A percentile compares a stretch with the other conserved stretches of the same genome.
Conservation (phyloP, 2,329 filamentous ascomycete species). For the Ophiostoma fasciatum region DNA sequence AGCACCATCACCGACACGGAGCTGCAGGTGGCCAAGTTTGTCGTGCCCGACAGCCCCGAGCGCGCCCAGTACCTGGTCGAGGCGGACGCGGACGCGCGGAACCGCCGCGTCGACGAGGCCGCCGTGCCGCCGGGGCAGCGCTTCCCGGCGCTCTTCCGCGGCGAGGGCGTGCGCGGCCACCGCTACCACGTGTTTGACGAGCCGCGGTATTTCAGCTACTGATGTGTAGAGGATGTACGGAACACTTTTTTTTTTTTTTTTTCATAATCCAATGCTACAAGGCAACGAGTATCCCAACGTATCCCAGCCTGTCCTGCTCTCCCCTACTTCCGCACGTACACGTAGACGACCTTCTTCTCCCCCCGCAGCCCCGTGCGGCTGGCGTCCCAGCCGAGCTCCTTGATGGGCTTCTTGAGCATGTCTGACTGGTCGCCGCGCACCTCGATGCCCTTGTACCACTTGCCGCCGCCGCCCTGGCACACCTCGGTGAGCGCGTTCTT, state of each 20-base stretch:
- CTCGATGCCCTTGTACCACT: slow-evolving; percentile 42
- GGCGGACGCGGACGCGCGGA: slow-evolving; percentile 36
- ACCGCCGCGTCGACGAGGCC: slow-evolving; percentile 47
- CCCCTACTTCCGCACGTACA: slow-evolving; percentile 43
- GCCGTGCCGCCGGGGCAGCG: slow-evolving; percentile 62
- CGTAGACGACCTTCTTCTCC: slow-evolving; percentile 40
- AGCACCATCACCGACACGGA: slow-evolving; percentile 95
- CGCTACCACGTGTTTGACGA: slow-evolving; percentile 91
- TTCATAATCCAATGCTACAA: too few species aligned
- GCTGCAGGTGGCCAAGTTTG: slow-evolving; percentile 90
- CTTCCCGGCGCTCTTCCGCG: slow-evolving; percentile 75
- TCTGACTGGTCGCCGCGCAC: slow-evolving; percentile 35
- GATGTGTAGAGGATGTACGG: not conserved
- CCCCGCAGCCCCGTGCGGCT: slow-evolving; percentile 30
- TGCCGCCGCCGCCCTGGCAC: slow-evolving; percentile 36
- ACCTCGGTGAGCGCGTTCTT: slow-evolving; percentile 46
- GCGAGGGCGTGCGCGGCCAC: slow-evolving; percentile 77
- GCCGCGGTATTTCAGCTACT: slow-evolving; percentile 52
- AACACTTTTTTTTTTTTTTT: too few species aligned
- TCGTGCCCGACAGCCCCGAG: slow-evolving; percentile 50
- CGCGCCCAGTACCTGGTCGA: slow-evolving; percentile 34
- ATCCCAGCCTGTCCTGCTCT: too few species aligned
- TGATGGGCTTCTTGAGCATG: slow-evolving; percentile 33
- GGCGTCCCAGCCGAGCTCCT: slow-evolving; percentile 43
- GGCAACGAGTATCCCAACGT: too few species aligned